Evolutionary conservation across 2,329 filamentous ascomycete species (phyloP).

Genomic region (Arthrinium phaeospermum): DNA sequence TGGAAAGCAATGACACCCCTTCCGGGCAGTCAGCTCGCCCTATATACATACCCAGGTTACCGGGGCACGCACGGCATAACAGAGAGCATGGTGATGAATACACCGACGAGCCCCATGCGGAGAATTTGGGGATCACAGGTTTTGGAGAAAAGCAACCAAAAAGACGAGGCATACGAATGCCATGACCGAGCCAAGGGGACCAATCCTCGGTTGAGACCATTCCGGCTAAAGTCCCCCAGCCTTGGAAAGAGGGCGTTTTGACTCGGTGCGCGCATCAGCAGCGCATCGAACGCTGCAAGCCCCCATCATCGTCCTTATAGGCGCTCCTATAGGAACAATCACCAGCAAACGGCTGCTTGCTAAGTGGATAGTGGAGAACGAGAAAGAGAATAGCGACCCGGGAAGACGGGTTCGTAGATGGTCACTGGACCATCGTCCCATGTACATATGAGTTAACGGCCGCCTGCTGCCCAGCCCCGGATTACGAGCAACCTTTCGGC

Average conservation of each 20-base stretch:
- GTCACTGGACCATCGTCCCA: background rate
- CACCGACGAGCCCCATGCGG: conserved; percentile 1
- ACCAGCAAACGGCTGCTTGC: background rate
- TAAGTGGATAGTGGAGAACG: background rate
- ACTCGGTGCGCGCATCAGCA: background rate
- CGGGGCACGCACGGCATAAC: too few relatives aligned
- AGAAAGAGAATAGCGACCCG: background rate
- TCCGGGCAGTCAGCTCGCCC: background rate
- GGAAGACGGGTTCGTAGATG: background rate
- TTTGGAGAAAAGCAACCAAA: conserved; percentile 5
- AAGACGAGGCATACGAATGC: background rate
- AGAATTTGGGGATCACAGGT: conserved; percentile 1
- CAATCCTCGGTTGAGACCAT: background rate
- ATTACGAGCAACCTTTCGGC: background rate
- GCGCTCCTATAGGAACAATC: conserved; percentile 1
- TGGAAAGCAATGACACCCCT: background rate
- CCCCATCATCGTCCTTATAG: background rate
- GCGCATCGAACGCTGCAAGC: background rate
- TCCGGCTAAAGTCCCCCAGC: conserved; percentile 5
- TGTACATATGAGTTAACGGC: background rate
- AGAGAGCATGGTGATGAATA: background rate
- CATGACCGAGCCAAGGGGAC: background rate
- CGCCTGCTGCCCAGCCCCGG: conserved; percentile 11
- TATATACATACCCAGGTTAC: background rate
- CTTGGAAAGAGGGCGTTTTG: background rate